Evolutionary conservation across 768 basidiomycete species (phyloP).

Genomic region (Tricholoma saponaceum): DNA sequence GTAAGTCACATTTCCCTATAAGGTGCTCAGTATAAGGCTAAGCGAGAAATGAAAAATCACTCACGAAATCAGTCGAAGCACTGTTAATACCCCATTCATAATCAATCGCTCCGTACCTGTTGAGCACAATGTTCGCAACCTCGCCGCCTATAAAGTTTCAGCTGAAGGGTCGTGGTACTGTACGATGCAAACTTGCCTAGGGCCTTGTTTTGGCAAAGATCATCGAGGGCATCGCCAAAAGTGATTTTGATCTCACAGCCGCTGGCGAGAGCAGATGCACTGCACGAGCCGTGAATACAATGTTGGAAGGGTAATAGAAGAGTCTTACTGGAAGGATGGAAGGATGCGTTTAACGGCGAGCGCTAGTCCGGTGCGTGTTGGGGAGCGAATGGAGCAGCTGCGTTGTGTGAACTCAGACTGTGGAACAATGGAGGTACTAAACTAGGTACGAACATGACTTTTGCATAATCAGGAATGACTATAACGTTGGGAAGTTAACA

Average conservation of each 20-base stretch:
- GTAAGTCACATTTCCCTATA: slow-evolving; percentile 4
- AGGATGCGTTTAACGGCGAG: slow-evolving; percentile 54
- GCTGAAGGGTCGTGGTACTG: background rate
- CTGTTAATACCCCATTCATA: slow-evolving; percentile 36
- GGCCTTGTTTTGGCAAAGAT: slow-evolving; percentile 65
- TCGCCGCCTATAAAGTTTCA: slow-evolving; percentile 15
- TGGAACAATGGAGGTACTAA: background rate
- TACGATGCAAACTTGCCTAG: slow-evolving; percentile 37
- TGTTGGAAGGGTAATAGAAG: background rate
- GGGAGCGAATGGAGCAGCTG: slow-evolving; percentile 75
- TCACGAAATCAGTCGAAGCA: slow-evolving; percentile 59
- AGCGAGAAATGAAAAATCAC: slow-evolving; percentile 15
- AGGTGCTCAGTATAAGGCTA: background rate
- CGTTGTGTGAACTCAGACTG: slow-evolving; percentile 15
- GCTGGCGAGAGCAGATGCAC: slow-evolving; percentile 66
- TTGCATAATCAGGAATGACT: slow-evolving; percentile 85
- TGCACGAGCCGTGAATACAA: slow-evolving; percentile 17
- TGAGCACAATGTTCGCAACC: slow-evolving; percentile 34
- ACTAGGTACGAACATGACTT: slow-evolving; percentile 49
- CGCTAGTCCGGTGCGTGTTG: slow-evolving; percentile 56
- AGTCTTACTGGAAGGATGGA: slow-evolving; percentile 42
- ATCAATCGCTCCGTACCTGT: slow-evolving; percentile 37
- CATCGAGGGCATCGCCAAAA: slow-evolving; percentile 33
- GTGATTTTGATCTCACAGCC: slow-evolving; percentile 51
- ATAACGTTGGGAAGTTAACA: background rate